These are phyloP conservation scores for Phytophthora fragariae DNA, from an alignment of 352 stramenopile species.

Conservation along the genomic window DNA sequence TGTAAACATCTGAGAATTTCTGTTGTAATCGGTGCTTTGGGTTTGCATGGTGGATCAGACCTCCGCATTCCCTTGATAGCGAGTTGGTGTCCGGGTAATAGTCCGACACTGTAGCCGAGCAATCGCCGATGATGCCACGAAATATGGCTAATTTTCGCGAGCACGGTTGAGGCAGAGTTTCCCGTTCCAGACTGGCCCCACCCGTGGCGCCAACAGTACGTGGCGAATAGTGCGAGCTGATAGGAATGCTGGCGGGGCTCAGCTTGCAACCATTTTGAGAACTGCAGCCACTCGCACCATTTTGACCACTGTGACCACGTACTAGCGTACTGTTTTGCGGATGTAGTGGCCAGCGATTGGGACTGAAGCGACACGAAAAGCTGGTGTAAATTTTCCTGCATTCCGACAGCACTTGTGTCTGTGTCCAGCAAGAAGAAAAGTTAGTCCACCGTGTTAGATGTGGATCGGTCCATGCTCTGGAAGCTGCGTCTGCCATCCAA, in stretches of 20 bases:
- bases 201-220: no score
- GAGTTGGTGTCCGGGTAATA: constrained; percentile 1
- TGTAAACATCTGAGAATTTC: neutral
- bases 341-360: constrained; percentile 24
- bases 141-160: no score
- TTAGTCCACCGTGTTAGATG: constrained; percentile 23
- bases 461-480: neutral
- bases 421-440: constrained; percentile 13
- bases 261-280: no score
- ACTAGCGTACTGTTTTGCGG: neutral
- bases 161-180: no score
- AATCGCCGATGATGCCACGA: constrained; percentile 4
- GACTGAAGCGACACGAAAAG: constrained; percentile 28
- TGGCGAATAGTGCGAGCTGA: neutral
- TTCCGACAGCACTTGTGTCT: neutral
- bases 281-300: no score
- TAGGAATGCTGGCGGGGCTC: constrained; percentile 11
- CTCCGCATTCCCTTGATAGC: neutral
- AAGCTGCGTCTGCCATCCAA: constrained; percentile 38
- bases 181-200: no score
- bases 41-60: neutral
- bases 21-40: neutral
- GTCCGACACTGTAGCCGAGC: neutral
- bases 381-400: constrained; percentile 28
- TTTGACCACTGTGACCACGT: constrained; percentile 15